phyloP scores from a whole-genome alignment of 495 filamentous ascomycete species.

The Podospora fimiseda region DNA sequence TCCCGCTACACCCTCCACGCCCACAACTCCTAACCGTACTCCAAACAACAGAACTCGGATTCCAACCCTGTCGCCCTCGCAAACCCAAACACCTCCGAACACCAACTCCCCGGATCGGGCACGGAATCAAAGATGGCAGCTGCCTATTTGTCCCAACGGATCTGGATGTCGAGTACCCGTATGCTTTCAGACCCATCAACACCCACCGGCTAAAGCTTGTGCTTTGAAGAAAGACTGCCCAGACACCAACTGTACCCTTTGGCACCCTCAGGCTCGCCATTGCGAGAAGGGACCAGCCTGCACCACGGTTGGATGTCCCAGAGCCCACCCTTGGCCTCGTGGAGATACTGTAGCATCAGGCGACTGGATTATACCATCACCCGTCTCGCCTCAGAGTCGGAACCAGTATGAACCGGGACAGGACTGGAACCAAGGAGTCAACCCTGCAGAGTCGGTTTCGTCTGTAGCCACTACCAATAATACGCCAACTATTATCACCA shows the following conservation, averaged over 20 bases:
- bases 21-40: no score
- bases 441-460: not conserved
- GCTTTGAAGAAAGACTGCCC: not conserved
- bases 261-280: not conserved
- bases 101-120: not conserved
- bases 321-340: not conserved
- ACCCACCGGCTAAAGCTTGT: not conserved
- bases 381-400: not conserved
- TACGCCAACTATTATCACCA: not conserved
- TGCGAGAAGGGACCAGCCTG: not conserved
- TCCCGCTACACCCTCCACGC: no score
- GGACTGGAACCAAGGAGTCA: not conserved
- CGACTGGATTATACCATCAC: not conserved
- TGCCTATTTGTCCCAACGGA: not conserved
- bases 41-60: no score
- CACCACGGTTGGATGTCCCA: not conserved
- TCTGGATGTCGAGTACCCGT: not conserved
- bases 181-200: not conserved
- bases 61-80: not conserved
- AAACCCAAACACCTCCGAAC: not conserved
- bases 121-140: not conserved
- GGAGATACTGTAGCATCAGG: not conserved
- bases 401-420: not conserved
- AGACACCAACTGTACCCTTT: not conserved
- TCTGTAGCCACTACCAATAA: not conserved